These are phyloP conservation scores for Chenopodium suecicum DNA, from an alignment of 148 eudicot species.

Conservation along the genomic window DNA sequence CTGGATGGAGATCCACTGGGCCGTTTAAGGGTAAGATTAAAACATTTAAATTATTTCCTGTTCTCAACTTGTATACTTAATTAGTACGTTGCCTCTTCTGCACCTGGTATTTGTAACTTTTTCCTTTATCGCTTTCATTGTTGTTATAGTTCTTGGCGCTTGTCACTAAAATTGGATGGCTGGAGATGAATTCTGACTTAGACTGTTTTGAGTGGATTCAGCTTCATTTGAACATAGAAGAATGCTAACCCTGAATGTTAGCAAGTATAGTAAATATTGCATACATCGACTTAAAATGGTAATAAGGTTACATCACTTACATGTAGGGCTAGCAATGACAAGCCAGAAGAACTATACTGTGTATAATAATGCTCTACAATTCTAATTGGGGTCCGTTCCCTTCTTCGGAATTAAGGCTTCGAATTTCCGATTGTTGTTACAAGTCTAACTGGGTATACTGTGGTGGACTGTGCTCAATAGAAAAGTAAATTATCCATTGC, in stretches of 20 bases:
- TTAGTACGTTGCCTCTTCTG: background rate
- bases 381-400: too few relatives aligned
- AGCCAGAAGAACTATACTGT: too few relatives aligned
- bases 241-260: background rate
- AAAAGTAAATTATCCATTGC: too few relatives aligned
- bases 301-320: too few relatives aligned
- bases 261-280: background rate
- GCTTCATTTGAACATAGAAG: background rate
- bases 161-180: background rate
- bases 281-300: background rate
- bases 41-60: background rate
- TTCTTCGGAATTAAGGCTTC: too few relatives aligned
- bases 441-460: too few relatives aligned
- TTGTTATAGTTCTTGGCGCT: background rate
- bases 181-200: background rate
- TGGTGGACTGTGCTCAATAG: too few relatives aligned
- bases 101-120: too few relatives aligned
- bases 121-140: background rate
- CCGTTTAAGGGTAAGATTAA: constrained; percentile 54
- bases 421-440: too few relatives aligned
- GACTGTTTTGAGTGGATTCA: background rate
- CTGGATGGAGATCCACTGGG: constrained; percentile 94
- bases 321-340: too few relatives aligned
- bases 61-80: background rate
- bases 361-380: too few relatives aligned